phyloP scores from a whole-genome alignment of 1,139 yeast species.

The Saccharomycopsis hybrid region DNA sequence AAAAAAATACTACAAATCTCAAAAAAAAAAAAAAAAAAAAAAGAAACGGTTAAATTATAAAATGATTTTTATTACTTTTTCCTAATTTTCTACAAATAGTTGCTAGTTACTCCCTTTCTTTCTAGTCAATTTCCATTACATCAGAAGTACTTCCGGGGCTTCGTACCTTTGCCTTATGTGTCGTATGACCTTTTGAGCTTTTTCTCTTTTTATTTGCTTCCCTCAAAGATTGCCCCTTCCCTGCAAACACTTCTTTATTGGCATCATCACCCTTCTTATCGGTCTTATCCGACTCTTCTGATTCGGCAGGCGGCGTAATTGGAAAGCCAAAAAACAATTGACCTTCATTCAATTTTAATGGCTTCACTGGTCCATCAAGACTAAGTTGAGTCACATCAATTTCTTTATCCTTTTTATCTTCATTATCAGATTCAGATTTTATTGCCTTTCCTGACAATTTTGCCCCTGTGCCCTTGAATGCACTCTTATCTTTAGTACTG shows the following conservation, averaged over 20 bases:
- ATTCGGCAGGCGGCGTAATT: conserved; percentile 59
- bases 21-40: too few species aligned
- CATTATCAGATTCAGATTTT: conserved; percentile 7
- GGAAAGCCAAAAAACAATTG: conserved; percentile 94
- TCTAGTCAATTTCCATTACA: conserved; percentile 65
- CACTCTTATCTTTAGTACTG: conserved; percentile 24
- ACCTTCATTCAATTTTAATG: conserved; percentile 65
- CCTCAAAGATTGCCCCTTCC: conserved; percentile 67
- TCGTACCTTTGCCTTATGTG: conserved; percentile 36
- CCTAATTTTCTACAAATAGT: too few species aligned
- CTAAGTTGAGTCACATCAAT: conserved; percentile 24
- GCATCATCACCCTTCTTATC: conserved; percentile 26
- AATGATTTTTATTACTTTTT: too few species aligned
- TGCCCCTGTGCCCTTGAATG: conserved; percentile 62
- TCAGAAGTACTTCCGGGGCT: conserved; percentile 32
- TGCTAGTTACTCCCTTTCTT: too few species aligned
- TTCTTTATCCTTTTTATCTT: conserved; percentile 4
- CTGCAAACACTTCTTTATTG: conserved; percentile 37
- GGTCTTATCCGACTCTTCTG: conserved; percentile 35
- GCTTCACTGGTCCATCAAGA: conserved; percentile 55
- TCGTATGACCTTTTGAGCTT: conserved; percentile 39
- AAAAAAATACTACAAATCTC: too few species aligned
- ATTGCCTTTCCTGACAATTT: conserved; percentile 58
- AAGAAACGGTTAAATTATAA: too few species aligned
- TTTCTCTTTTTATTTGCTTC: conserved; percentile 63